Conservation (phyloP, 495 filamentous ascomycete species). For the Lasiosphaeria ovina region DNA sequence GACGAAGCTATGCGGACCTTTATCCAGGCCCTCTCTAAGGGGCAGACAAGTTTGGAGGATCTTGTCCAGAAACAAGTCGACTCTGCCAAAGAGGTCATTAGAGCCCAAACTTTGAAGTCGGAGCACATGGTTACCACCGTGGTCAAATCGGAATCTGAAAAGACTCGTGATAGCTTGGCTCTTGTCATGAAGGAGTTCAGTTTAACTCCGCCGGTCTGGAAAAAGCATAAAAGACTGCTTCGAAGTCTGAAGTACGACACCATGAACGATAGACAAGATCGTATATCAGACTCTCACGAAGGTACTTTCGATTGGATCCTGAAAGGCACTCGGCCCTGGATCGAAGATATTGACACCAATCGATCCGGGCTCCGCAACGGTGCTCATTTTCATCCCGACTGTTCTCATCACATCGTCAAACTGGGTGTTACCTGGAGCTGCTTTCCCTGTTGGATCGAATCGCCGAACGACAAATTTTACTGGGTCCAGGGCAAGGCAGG, state of each 20-base stretch:
- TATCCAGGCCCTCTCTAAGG: background rate
- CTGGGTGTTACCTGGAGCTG: constrained; percentile 16
- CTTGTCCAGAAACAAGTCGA: background rate
- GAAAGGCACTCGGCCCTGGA: constrained; percentile 4
- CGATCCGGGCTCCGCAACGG: background rate
- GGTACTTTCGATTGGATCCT: constrained; percentile 38
- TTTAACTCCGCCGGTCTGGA: background rate
- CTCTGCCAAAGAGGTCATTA: background rate
- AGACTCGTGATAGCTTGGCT: constrained; percentile 4
- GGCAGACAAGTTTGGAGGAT: constrained; percentile 1
- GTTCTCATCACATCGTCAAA: background rate
- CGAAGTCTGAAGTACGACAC: constrained; percentile 23
- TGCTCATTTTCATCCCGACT: background rate
- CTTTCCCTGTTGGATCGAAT: constrained; percentile 37
- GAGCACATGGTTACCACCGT: background rate
- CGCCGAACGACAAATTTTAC: constrained; percentile 23
- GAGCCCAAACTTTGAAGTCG: constrained; percentile 1
- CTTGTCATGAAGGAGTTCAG: background rate
- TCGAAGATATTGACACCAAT: background rate
- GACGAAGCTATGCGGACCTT: constrained; percentile 5
- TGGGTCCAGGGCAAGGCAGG: constrained; percentile 46
- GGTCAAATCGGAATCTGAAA: background rate
- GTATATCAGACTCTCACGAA: constrained; percentile 20
- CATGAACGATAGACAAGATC: constrained; percentile 22
- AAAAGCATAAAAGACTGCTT: constrained; percentile 16